phyloP scores from a whole-genome alignment of 2,329 filamentous ascomycete genomes.

The Aureobasidium mangrovei region DNA sequence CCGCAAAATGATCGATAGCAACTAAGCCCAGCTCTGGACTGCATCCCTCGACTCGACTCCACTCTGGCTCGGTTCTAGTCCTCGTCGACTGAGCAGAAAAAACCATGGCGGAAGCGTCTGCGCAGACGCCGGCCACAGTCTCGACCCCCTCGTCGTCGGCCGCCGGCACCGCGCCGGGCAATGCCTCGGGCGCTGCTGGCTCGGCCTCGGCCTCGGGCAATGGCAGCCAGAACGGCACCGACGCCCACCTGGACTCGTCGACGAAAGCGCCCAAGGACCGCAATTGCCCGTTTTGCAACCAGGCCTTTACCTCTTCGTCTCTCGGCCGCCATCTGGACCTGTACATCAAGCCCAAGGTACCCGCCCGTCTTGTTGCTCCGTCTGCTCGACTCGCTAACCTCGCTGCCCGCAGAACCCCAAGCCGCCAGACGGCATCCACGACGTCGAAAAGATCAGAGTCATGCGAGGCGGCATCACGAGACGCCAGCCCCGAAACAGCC shows the following conservation, averaged over 20 bases:
- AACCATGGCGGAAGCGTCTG: conserved; percentile 12
- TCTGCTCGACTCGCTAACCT: neutral
- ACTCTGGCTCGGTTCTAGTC: no score
- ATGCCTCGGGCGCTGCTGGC: neutral
- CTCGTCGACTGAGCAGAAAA: neutral
- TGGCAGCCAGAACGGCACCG: conserved; percentile 11
- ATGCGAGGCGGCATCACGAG: conserved; percentile 79
- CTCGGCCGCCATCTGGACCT: conserved; percentile 88
- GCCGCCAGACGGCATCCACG: conserved; percentile 73
- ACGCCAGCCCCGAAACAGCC: conserved; percentile 58
- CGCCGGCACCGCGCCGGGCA: conserved; percentile 9
- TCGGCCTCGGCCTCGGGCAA: conserved; percentile 14
- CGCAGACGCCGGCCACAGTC: conserved; percentile 6
- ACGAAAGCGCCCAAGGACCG: conserved; percentile 65
- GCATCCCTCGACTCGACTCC: conserved; percentile 1
- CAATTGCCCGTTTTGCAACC: conserved; percentile 77
- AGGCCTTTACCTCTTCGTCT: conserved; percentile 87
- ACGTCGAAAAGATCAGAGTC: conserved; percentile 81
- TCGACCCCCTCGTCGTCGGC: conserved; percentile 11
- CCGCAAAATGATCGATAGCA: conserved; percentile 5
- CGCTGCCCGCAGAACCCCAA: conserved; percentile 58
- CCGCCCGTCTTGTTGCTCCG: neutral
- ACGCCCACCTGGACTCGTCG: conserved; percentile 7
- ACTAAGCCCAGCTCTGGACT: conserved; percentile 3
- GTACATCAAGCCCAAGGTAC: conserved; percentile 74